Conservation (phyloP, 495 filamentous ascomycete genomes). For the Platismatia glauca region DNA sequence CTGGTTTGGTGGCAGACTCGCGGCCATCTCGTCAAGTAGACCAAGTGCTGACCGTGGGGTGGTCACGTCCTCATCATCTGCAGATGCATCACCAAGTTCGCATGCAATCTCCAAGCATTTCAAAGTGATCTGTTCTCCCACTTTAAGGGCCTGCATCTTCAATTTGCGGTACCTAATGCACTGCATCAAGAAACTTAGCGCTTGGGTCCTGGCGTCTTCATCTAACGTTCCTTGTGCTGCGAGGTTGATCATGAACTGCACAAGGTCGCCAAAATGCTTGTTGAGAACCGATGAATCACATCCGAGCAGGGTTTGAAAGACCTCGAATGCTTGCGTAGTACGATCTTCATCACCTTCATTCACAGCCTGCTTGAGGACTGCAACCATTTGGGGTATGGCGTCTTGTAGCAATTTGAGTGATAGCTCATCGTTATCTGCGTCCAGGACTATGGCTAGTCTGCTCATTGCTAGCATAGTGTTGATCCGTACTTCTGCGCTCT, state of each 20-base stretch:
- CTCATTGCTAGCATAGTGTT: constrained; percentile 93
- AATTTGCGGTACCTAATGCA: constrained; percentile 83
- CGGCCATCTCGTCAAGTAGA: constrained; percentile 79
- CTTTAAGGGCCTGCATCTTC: constrained; percentile 79
- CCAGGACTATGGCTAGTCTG: constrained; percentile 76
- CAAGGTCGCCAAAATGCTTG: constrained; percentile 77
- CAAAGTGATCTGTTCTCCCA: constrained; percentile 76
- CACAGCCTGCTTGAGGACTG: constrained; percentile 74
- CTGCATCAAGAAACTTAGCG: constrained; percentile 88
- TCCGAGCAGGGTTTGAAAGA: constrained; percentile 90
- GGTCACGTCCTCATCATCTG: constrained; percentile 79
- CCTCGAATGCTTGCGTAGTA: constrained; percentile 83
- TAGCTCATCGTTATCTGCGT: constrained; percentile 70
- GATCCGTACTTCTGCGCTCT: constrained; percentile 83
- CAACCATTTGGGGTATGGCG: constrained; percentile 79
- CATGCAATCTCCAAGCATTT: constrained; percentile 81
- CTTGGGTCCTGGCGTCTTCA: constrained; percentile 80
- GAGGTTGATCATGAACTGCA: constrained; percentile 90
- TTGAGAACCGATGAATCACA: constrained; percentile 79
- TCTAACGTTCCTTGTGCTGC: constrained; percentile 63
- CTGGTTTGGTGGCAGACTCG: constrained; percentile 81
- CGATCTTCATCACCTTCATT: constrained; percentile 73
- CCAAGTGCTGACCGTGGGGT: constrained; percentile 78
- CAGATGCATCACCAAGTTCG: constrained; percentile 64
- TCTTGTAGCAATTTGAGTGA: constrained; percentile 64